Evolutionary conservation across 768 basidiomycete species (phyloP).

Genomic region (Exsudoporus frostii): DNA sequence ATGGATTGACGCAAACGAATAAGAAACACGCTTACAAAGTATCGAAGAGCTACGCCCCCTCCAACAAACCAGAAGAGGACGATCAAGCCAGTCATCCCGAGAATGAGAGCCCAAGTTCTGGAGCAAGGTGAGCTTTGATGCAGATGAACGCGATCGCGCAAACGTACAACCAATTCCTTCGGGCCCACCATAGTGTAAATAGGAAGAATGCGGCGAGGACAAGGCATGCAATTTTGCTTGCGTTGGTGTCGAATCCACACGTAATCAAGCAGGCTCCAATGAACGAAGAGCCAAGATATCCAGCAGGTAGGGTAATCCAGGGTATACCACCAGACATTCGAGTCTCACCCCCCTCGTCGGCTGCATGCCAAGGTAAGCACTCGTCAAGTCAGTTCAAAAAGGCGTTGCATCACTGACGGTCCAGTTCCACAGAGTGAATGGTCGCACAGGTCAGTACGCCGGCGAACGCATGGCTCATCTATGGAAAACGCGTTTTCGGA

Average conservation of each 20-base stretch:
- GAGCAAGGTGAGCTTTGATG: neutral
- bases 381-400: neutral
- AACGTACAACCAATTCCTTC: slow-evolving; percentile 67
- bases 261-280: slow-evolving; percentile 87
- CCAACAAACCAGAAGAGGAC: slow-evolving; percentile 82
- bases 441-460: slow-evolving; percentile 83
- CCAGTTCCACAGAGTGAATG: slow-evolving; percentile 82
- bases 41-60: slow-evolving; percentile 72
- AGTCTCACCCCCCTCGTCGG: slow-evolving; percentile 86
- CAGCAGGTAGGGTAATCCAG: slow-evolving; percentile 80
- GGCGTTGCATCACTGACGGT: slow-evolving; percentile 53
- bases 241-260: slow-evolving; percentile 86
- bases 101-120: slow-evolving; percentile 76
- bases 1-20: neutral
- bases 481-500: neutral
- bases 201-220: slow-evolving; percentile 83
- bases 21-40: slow-evolving; percentile 48
- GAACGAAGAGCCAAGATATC: slow-evolving; percentile 81
- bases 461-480: slow-evolving; percentile 86
- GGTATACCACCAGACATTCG: slow-evolving; percentile 83
- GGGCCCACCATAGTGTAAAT: slow-evolving; percentile 86
- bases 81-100: slow-evolving; percentile 77
- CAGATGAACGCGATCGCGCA: neutral
- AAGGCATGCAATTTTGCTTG: slow-evolving; percentile 79
- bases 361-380: slow-evolving; percentile 34